Evolutionary conservation across 225 moss, liverwort and hornwort species (phyloP).

Genomic region (Asterella californica): DNA sequence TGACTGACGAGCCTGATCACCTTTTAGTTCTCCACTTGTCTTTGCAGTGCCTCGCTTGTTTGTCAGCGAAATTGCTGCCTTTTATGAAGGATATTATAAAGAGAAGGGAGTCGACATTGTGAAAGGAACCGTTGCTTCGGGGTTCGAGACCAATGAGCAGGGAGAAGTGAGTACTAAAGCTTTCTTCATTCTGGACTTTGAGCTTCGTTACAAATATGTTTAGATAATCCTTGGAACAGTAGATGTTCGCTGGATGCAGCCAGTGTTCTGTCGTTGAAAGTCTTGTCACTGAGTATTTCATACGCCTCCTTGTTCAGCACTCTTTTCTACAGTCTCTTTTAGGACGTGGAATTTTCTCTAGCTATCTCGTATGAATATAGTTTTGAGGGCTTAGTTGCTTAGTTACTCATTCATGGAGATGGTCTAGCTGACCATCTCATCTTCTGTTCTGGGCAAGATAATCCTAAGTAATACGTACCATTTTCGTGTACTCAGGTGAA

Average conservation of each 20-base stretch:
- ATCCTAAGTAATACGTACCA: no score
- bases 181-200: not conserved
- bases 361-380: no score
- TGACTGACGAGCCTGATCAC: not conserved
- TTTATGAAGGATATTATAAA: conserved; percentile 78
- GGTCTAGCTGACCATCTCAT: no score
- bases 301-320: not conserved
- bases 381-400: no score
- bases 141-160: conserved; percentile 39
- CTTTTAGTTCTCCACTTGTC: not conserved
- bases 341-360: no score
- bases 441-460: no score
- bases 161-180: conserved; percentile 31
- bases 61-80: conserved; percentile 76
- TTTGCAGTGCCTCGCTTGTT: conserved; percentile 86
- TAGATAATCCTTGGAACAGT: no score
- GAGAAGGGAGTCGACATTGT: conserved; percentile 72
- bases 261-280: not conserved
- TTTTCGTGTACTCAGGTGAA: conserved; percentile 26
- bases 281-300: no score
- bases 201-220: not conserved
- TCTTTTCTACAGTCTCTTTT: no score
- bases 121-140: conserved; percentile 75
- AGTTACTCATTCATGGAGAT: not conserved
- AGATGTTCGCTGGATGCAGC: no score